phyloP scores from a whole-genome alignment of 129 eudicot genomes.

The Artemisia argyi region DNA sequence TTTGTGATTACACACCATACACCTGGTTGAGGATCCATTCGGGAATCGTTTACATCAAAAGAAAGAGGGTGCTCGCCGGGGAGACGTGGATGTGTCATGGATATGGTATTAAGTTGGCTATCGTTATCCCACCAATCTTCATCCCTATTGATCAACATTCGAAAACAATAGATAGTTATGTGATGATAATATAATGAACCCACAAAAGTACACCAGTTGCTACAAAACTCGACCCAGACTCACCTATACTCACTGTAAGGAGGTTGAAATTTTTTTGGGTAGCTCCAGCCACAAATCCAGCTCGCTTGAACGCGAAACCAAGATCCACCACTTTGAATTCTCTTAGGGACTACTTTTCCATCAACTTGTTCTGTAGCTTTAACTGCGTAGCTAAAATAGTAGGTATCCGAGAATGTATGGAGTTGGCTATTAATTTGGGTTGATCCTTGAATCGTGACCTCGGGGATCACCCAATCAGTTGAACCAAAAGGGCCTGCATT shows the following conservation, averaged over 20 bases:
- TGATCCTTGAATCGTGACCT: conserved; percentile 74
- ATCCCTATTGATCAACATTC: conserved; percentile 45
- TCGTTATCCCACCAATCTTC: conserved; percentile 95
- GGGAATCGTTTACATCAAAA: conserved; percentile 51
- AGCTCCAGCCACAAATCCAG: conserved; percentile 68
- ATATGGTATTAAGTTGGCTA: conserved; percentile 77
- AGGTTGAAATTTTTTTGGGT: conserved; percentile 59
- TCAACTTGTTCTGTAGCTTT: conserved; percentile 53
- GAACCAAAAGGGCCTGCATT: conserved; percentile 77
- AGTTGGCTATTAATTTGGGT: conserved; percentile 56
- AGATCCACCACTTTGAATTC: conserved; percentile 50
- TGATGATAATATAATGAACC: background rate
- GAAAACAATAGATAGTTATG: background rate
- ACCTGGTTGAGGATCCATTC: conserved; percentile 65
- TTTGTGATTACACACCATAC: conserved; percentile 55
- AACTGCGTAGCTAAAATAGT: conserved; percentile 80
- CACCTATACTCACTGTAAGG: conserved; percentile 75
- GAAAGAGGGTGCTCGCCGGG: conserved; percentile 67
- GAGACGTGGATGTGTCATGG: conserved; percentile 78
- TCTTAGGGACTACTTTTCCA: conserved; percentile 62
- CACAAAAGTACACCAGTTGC: background rate
- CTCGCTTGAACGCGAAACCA: conserved; percentile 52
- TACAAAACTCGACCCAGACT: conserved; percentile 2
- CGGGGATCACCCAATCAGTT: conserved; percentile 85
- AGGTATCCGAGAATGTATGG: conserved; percentile 63